Evolutionary conservation across 352 stramenopile genomes (phyloP).

Genomic region (Phytophthora constricta): DNA sequence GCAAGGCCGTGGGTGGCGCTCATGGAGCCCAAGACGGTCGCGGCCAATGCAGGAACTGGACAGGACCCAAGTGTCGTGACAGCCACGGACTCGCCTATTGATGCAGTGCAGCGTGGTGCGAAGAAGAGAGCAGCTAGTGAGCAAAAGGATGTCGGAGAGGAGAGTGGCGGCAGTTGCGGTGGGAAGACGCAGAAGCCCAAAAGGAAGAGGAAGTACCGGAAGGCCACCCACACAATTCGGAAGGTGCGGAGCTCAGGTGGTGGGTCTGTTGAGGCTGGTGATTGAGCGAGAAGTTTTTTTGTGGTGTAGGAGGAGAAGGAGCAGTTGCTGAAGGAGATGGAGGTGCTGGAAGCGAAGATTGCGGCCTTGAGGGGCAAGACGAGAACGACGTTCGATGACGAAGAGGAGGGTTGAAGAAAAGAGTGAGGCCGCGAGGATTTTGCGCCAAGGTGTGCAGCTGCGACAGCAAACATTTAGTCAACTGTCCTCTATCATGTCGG

Average conservation of each 20-base stretch:
- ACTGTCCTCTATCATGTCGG: constrained; percentile 41
- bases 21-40: constrained; percentile 15
- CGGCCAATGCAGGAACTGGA: not conserved
- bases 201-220: constrained; percentile 35
- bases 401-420: constrained; percentile 15
- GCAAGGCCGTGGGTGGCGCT: constrained; percentile 22
- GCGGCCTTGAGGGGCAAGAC: constrained; percentile 24
- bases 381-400: constrained; percentile 11
- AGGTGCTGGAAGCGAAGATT: constrained; percentile 36
- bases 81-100: not conserved
- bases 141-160: not conserved
- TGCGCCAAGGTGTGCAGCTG: constrained; percentile 21
- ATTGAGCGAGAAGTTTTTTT: too few relatives aligned
- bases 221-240: constrained; percentile 41
- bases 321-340: constrained; percentile 28
- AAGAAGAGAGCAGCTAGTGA: not conserved
- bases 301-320: constrained; percentile 49
- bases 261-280: not conserved
- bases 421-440: constrained; percentile 7
- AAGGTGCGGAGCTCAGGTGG: constrained; percentile 16
- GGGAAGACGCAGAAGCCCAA: constrained; percentile 16
- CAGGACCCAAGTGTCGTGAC: not conserved
- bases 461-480: constrained; percentile 35
- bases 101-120: not conserved
- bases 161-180: constrained; percentile 1